Evolutionary conservation across 2,329 filamentous ascomycete genomes (phyloP).

Genomic region (Bipolaris zeicola): DNA sequence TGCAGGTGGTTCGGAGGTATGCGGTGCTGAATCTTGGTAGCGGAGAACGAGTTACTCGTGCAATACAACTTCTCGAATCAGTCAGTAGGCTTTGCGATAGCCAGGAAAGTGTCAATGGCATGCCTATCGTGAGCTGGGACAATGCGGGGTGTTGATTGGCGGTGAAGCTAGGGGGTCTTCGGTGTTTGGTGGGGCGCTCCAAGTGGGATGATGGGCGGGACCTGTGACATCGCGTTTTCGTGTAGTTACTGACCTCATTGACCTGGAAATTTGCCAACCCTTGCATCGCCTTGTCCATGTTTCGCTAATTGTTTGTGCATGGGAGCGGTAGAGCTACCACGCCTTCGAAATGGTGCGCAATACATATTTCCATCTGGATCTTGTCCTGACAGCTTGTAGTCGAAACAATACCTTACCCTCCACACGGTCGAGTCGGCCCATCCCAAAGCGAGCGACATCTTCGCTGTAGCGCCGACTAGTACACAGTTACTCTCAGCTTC

Average conservation of each 20-base stretch:
- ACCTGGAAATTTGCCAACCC: constrained; percentile 10
- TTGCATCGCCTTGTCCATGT: constrained; percentile 6
- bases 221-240: constrained; percentile 40
- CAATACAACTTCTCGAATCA: constrained; percentile 9
- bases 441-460: constrained; percentile 72
- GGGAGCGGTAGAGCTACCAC: constrained; percentile 1
- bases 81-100: constrained; percentile 14
- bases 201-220: constrained; percentile 26
- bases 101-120: constrained; percentile 35
- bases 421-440: constrained; percentile 90
- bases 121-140: constrained; percentile 19
- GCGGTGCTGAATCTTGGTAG: constrained; percentile 7
- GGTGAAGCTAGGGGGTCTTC: constrained; percentile 28
- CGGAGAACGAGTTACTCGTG: constrained; percentile 5
- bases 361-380: background rate
- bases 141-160: constrained; percentile 38
- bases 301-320: background rate
- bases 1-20: constrained; percentile 3
- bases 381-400: constrained; percentile 60
- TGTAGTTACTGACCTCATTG: constrained; percentile 37
- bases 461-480: constrained; percentile 76
- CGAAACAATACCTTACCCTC: constrained; percentile 95
- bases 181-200: constrained; percentile 29
- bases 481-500: constrained; percentile 80
- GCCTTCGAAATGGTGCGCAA: constrained; percentile 7